A percentile compares a stretch with the other conserved stretches of the same genome.
These are phyloP conservation scores for Saccharomyces jurei DNA, from an alignment of 805 yeast genomes.

Conservation along the genomic window DNA sequence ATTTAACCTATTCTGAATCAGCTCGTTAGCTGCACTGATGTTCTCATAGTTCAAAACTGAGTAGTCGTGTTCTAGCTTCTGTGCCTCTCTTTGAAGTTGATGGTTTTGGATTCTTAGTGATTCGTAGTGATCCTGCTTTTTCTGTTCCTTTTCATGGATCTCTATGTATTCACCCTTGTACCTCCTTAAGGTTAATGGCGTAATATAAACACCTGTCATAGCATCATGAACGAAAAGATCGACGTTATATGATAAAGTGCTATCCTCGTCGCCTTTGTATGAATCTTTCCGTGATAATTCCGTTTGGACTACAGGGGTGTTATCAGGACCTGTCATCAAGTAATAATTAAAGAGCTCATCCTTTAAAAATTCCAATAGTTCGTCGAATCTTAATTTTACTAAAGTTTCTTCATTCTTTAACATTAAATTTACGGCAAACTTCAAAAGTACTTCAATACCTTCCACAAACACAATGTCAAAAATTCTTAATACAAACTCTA, in stretches of 20 bases:
- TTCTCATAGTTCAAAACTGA: slow-evolving; percentile 73
- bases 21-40: slow-evolving; percentile 74
- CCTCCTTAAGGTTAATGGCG: slow-evolving; percentile 64
- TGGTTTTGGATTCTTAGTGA: slow-evolving; percentile 63
- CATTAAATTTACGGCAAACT: slow-evolving; percentile 79
- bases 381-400: slow-evolving; percentile 62
- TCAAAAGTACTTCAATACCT: slow-evolving; percentile 79
- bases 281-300: slow-evolving; percentile 8
- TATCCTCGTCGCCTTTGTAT: not conserved
- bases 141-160: slow-evolving; percentile 58
- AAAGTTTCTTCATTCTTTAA: slow-evolving; percentile 54
- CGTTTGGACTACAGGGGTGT: slow-evolving; percentile 10
- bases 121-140: slow-evolving; percentile 53
- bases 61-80: slow-evolving; percentile 62
- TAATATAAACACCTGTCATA: slow-evolving; percentile 51
- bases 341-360: slow-evolving; percentile 71
- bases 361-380: slow-evolving; percentile 67
- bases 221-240: slow-evolving; percentile 75
- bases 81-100: slow-evolving; percentile 61
- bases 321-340: slow-evolving; percentile 31
- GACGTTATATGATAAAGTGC: slow-evolving; percentile 41
- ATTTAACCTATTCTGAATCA: slow-evolving; percentile 70
- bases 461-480: slow-evolving; percentile 84
- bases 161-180: slow-evolving; percentile 70
- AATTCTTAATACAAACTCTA: slow-evolving; percentile 77